A percentile compares a stretch with the other conserved stretches of the same genome.
Conservation (phyloP, 345 rosid genomes). For the Acer yangbiense region DNA sequence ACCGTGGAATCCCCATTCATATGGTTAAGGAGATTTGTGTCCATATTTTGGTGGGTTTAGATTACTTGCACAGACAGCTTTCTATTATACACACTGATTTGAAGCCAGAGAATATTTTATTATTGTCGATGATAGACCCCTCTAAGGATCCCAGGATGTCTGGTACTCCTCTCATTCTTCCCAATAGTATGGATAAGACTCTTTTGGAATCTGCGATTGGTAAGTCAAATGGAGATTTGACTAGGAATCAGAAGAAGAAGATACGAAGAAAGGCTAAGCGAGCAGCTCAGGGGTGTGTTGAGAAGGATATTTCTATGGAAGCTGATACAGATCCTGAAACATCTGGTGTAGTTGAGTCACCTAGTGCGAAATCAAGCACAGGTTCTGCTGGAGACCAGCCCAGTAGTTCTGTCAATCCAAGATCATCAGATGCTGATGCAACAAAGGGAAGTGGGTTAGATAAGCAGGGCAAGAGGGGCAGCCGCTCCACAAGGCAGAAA, state of each 20-base stretch:
- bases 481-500: constrained; percentile 49
- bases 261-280: constrained; percentile 58
- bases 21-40: constrained; percentile 63
- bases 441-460: constrained; percentile 31
- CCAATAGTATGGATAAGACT: constrained; percentile 43
- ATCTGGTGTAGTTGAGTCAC: constrained; percentile 36
- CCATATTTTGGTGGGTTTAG: constrained; percentile 61
- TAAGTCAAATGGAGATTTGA: constrained; percentile 50
- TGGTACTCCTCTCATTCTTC: constrained; percentile 46
- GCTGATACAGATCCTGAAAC: constrained; percentile 39
- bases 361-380: constrained; percentile 24
- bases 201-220: constrained; percentile 32
- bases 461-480: constrained; percentile 48
- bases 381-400: constrained; percentile 41
- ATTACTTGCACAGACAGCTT: constrained; percentile 72
- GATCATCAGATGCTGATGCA: constrained; percentile 45
- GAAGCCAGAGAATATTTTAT: constrained; percentile 70
- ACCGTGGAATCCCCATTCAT: constrained; percentile 56
- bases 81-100: constrained; percentile 77
- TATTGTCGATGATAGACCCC: constrained; percentile 61
- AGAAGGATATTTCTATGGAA: constrained; percentile 43
- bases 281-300: constrained; percentile 57
- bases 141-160: constrained; percentile 57
- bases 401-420: constrained; percentile 32
- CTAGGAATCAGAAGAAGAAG: constrained; percentile 62